phyloP scores from a whole-genome alignment of 2,329 filamentous ascomycete species.

The Penicillium sp. region DNA sequence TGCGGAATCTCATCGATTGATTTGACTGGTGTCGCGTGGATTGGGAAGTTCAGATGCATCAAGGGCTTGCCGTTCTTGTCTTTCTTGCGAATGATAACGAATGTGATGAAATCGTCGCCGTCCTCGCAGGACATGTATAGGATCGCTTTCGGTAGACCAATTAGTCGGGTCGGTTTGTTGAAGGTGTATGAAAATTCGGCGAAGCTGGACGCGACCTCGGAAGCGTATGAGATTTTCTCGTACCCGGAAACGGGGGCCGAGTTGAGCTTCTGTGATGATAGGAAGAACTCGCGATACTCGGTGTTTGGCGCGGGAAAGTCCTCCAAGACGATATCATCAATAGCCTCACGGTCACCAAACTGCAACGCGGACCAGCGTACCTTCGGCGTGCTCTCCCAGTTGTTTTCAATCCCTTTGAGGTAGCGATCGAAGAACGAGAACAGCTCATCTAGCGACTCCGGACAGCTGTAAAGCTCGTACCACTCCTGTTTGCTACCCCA shows the following conservation, averaged over 20 bases:
- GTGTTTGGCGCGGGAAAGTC: conserved; percentile 44
- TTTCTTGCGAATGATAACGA: conserved; percentile 51
- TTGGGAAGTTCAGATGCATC: conserved; percentile 52
- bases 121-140: conserved; percentile 52
- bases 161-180: conserved; percentile 42
- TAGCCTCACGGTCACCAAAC: conserved; percentile 37
- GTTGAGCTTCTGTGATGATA: conserved; percentile 25
- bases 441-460: conserved; percentile 44
- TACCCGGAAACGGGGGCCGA: background rate
- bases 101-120: conserved; percentile 53
- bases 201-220: conserved; percentile 26
- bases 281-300: conserved; percentile 39
- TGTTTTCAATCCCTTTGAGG: conserved; percentile 50
- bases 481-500: conserved; percentile 51
- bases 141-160: conserved; percentile 54
- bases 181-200: conserved; percentile 50
- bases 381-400: conserved; percentile 53
- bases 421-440: conserved; percentile 53
- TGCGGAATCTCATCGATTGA: conserved; percentile 34
- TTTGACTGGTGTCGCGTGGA: conserved; percentile 37
- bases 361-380: conserved; percentile 50
- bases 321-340: conserved; percentile 37
- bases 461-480: conserved; percentile 49
- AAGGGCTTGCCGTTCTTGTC: conserved; percentile 49
- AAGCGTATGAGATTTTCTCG: conserved; percentile 37